Conservation (phyloP, 805 yeast genomes). For the Saturnispora sanitii region DNA sequence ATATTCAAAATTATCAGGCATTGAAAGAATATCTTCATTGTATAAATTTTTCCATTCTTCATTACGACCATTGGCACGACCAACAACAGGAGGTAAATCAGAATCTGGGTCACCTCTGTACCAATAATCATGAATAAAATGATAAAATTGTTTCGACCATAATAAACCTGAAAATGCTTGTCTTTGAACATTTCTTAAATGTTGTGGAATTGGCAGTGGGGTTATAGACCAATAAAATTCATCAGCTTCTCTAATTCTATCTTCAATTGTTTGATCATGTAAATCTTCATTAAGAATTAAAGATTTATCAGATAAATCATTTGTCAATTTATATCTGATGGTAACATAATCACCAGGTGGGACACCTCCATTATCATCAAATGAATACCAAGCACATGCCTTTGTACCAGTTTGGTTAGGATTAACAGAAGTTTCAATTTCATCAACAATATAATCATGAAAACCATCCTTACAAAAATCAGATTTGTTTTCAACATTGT, state of each 20-base stretch:
- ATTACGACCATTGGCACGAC: slow-evolving; percentile 82
- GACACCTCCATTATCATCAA: slow-evolving; percentile 66
- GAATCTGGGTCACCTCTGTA: slow-evolving; percentile 72
- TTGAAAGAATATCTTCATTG: slow-evolving; percentile 75
- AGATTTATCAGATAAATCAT: slow-evolving; percentile 25
- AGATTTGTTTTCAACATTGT: slow-evolving; percentile 49
- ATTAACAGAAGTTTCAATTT: slow-evolving; percentile 50
- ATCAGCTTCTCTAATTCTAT: slow-evolving; percentile 81
- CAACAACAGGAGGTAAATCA: slow-evolving; percentile 65
- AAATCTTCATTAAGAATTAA: slow-evolving; percentile 55
- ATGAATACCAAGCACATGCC: slow-evolving; percentile 73
- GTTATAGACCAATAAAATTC: slow-evolving; percentile 84
- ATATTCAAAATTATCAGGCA: slow-evolving; percentile 95
- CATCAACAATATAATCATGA: slow-evolving; percentile 70
- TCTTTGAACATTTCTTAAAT: slow-evolving; percentile 73
- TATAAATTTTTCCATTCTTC: slow-evolving; percentile 83
- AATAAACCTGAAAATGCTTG: slow-evolving; percentile 91
- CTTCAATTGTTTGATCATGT: slow-evolving; percentile 58
- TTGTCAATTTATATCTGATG: slow-evolving; percentile 57
- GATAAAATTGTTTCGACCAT: slow-evolving; percentile 90
- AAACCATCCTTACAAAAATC: slow-evolving; percentile 79
- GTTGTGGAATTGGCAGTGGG: slow-evolving; percentile 75
- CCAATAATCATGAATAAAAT: slow-evolving; percentile 82
- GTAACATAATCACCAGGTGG: slow-evolving; percentile 85
- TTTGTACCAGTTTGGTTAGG: slow-evolving; percentile 71